Evolutionary conservation across 768 basidiomycete genomes (phyloP), one percentile per base, ranked within the genome.

Genomic region (Agaricus blazei): DNA sequence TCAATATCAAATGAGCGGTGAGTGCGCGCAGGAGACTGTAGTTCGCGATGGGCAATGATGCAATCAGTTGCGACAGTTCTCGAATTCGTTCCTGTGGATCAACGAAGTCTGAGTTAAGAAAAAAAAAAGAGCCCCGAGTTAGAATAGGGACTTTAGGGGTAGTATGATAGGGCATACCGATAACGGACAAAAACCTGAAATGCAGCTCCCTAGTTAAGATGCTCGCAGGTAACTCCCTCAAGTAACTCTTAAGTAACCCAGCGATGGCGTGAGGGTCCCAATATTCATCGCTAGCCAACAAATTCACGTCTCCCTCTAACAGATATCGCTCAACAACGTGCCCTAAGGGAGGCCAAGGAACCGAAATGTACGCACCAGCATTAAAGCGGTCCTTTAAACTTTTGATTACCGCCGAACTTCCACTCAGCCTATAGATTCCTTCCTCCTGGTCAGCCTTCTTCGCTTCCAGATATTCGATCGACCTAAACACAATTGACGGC

Each of bases 251-350:
- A 57, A 99, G 76, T 58, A 99, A 76, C 3, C 96, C 97, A 48
- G 97, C 90, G 58, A 99, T 90, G 37, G 97, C 97, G 68, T 99
- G 95, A 43, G 93, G 93, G 72, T 99, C 97, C 90, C 92, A 97
- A 63, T 88, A 91, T 65, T 97, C 95, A 67, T 93, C 91, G 8
- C 87, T 83, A 37, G 80, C 83, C 37, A 96, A 74, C 9, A 99
- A 79, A 67, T 98, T 88, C 54, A 98, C 80, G 69, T 99, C 97
- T n/a, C 95, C 96, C 76, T 99, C 97, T 94, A 63, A 65, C 63
- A 61, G 19, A 48, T 34, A 34, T 34, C 43, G 44, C 45, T 41
- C 19, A 41, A 4, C 40, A 41, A 19, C 40, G 40, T 43, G 50
- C 47, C 48, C 48, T 56, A 40, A 53, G 36, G 55, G 54, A 53